Conservation (phyloP, 2,329 filamentous ascomycete genomes). For the Lecanosticta acicola region DNA sequence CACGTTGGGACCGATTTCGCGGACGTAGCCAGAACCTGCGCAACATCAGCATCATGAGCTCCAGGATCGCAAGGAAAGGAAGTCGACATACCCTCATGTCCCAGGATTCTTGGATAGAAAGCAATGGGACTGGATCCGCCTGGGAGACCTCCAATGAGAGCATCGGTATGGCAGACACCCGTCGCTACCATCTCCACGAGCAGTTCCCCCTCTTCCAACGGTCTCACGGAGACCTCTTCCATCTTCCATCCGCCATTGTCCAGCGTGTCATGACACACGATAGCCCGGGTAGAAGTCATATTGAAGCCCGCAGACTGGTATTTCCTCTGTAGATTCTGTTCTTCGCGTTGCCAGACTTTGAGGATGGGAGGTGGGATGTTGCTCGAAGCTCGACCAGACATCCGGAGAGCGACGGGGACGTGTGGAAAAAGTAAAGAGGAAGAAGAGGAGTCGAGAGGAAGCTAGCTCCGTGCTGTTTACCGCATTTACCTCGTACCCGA, state of each 20-base stretch:
- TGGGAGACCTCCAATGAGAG: conserved; percentile 41
- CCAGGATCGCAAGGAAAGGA: too few relatives aligned
- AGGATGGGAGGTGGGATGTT: conserved; percentile 25
- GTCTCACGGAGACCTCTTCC: conserved; percentile 34
- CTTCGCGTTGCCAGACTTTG: conserved; percentile 24
- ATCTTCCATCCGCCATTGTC: conserved; percentile 38
- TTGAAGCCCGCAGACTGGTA: conserved; percentile 1
- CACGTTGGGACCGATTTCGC: conserved; percentile 39
- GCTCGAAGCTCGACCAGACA: conserved; percentile 22
- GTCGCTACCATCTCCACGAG: conserved; percentile 49
- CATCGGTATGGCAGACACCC: conserved; percentile 53
- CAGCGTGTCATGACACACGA: conserved; percentile 36
- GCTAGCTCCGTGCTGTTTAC: too few relatives aligned
- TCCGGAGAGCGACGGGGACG: too few relatives aligned
- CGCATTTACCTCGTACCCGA: too few relatives aligned
- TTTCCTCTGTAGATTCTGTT: conserved; percentile 11
- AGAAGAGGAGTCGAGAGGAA: too few relatives aligned
- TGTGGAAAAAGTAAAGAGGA: too few relatives aligned
- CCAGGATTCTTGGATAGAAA: conserved; percentile 46
- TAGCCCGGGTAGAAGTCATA: conserved; percentile 30
- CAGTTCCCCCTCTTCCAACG: conserved; percentile 44
- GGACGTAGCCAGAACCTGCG: conserved; percentile 45
- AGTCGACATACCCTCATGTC: conserved; percentile 46
- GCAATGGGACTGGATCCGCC: conserved; percentile 33
- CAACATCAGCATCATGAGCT: background rate